phyloP scores from a whole-genome alignment of 73 alveolate species.

The Diophrys appendiculata region DNA sequence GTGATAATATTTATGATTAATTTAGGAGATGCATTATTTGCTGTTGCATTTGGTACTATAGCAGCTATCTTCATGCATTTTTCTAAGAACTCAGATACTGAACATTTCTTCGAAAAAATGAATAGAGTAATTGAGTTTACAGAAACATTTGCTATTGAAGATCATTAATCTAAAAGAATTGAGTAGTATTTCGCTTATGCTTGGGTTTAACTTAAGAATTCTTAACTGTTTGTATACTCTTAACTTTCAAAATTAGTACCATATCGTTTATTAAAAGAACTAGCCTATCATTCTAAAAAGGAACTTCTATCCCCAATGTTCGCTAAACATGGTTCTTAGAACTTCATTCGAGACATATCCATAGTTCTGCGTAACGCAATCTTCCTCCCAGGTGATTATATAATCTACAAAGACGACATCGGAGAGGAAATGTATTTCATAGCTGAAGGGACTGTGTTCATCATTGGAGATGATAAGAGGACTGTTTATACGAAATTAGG shows the following conservation, averaged over 20 bases:
- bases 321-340: conserved; percentile 30
- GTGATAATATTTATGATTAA: conserved; percentile 47
- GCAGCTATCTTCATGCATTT: conserved; percentile 50
- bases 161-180: neutral
- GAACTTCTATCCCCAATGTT: conserved; percentile 57
- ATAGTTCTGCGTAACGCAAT: conserved; percentile 32
- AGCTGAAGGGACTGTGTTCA: conserved; percentile 58
- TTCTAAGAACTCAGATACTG: conserved; percentile 20
- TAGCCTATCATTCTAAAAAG: conserved; percentile 20
- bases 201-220: conserved; percentile 7
- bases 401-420: conserved; percentile 49
- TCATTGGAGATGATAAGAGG: conserved; percentile 54
- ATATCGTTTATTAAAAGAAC: conserved; percentile 32
- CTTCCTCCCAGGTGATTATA: conserved; percentile 67
- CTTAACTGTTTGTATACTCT: neutral
- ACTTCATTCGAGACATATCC: conserved; percentile 44
- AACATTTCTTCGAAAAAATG: conserved; percentile 45
- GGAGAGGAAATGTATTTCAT: conserved; percentile 78
- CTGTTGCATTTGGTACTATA: conserved; percentile 64
- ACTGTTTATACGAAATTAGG: conserved; percentile 49
- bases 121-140: conserved; percentile 36
- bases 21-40: conserved; percentile 60
- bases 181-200: conserved; percentile 23
- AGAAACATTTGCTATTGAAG: neutral
- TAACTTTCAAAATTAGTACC: conserved; percentile 32